Evolutionary conservation across 345 rosid species (phyloP), one percentile per base, ranked within the genome.

Genomic region (Brassica nigra): DNA sequence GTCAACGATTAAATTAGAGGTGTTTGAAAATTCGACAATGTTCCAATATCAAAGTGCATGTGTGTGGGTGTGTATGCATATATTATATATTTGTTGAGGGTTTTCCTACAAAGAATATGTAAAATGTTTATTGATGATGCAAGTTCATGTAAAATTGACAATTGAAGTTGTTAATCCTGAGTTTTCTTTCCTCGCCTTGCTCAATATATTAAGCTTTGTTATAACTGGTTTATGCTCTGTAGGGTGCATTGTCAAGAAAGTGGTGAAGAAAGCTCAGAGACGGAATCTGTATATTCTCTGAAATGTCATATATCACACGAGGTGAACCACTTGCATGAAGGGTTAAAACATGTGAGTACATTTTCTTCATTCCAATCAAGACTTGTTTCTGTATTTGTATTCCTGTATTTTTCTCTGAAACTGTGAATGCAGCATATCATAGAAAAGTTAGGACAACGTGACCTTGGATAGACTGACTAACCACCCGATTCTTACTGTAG

Each of bases 291-390:
- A 33, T 91, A 89, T 87, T 86, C 97, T 36, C 93, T 96, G 33
- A 96, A 96, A 86, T 92, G 99, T 85, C 99, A 96, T 80, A 96
- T 93, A 84, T 93, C 97, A 33, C 97, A 93, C 0, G 98, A 96
- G 70, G 99, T 96, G 84, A 96, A 96, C 86, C 99, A 96, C 85
- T 82, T 93, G 89, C 99, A 90, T 76, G 99, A 90, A 88, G 99
- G 98, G 80, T 75, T 95, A 81, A 95, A 88, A 81, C 81, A 93
- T 89, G 98, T 90, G 76, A 90, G 98, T 78, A 18, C 12, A 23
- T 23, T 23, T 23, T 23, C 27, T 23, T 61, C 71, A 68, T 34
- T 69, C 14, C 11, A 16, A 4, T 16, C 12, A n/a, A 58, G 15
- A 57, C 23, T 76, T 59, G 63, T 76, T 82, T 81, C 44, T 16